Conservation (phyloP, 495 filamentous ascomycete genomes). For the Hyaloscypha bicolor region DNA sequence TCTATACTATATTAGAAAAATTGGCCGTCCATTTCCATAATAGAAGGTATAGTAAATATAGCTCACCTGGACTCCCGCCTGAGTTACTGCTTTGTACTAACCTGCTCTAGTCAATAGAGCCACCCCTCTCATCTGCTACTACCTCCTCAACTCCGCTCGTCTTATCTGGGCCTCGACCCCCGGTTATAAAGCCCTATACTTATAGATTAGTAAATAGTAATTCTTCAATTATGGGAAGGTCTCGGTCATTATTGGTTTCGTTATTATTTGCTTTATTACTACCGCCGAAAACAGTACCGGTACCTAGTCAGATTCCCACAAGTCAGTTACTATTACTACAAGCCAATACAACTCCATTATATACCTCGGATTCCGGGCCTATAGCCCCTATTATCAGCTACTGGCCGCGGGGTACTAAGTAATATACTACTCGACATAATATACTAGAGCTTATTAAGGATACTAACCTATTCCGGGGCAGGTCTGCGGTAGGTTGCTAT, state of each 20-base stretch:
- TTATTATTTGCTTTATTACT: neutral
- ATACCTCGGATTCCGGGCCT: conserved; percentile 21
- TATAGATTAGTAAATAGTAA: no score
- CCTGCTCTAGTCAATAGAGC: conserved; percentile 5
- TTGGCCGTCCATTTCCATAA: conserved; percentile 11
- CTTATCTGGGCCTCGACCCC: conserved; percentile 5
- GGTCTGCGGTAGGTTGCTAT: conserved; percentile 10
- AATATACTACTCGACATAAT: conserved; percentile 6
- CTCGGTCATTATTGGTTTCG: no score
- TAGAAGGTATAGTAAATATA: neutral
- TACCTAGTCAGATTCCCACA: conserved; percentile 9
- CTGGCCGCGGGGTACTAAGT: conserved; percentile 14
- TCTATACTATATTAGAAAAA: conserved; percentile 23
- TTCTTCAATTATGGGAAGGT: conserved; percentile 7
- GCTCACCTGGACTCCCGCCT: conserved; percentile 14
- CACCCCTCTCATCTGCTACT: conserved; percentile 22
- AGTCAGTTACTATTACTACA: conserved; percentile 16
- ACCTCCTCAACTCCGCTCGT: conserved; percentile 9
- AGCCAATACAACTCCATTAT: conserved; percentile 23
- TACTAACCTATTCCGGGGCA: conserved; percentile 19
- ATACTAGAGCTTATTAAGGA: conserved; percentile 10
- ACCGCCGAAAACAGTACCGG: conserved; percentile 4
- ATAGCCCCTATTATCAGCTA: conserved; percentile 10
- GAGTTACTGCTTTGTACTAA: conserved; percentile 14
- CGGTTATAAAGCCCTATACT: conserved; percentile 14